A percentile compares a stretch with the other conserved stretches of the same genome.
phyloP scores from a whole-genome alignment of 2,329 filamentous ascomycete species.

The Colletotrichum spinosum region DNA sequence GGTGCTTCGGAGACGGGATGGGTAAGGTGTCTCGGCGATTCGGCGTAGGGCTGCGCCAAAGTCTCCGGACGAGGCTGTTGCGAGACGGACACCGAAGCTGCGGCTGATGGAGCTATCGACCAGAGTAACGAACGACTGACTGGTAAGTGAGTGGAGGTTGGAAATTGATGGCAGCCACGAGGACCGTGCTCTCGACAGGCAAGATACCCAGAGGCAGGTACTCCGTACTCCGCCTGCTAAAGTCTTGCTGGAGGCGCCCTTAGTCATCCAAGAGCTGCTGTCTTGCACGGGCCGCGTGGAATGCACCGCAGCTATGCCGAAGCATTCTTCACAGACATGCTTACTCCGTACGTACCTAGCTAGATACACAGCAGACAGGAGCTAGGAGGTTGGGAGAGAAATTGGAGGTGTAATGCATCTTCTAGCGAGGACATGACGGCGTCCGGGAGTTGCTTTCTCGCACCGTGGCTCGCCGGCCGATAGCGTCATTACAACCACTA shows the following conservation, averaged over 20 bases:
- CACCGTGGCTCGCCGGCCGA: constrained; percentile 15
- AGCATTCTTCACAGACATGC: not conserved
- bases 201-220: not conserved
- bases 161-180: constrained; percentile 8
- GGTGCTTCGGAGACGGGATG: constrained; percentile 1
- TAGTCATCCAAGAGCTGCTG: not conserved
- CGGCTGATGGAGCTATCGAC: not conserved
- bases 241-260: not conserved
- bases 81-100: not conserved
- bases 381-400: not conserved
- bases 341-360: not conserved
- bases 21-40: not conserved
- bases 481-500: too few species aligned
- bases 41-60: constrained; percentile 1
- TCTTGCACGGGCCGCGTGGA: constrained; percentile 11
- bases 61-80: not conserved
- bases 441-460: not conserved
- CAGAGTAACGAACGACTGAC: not conserved
- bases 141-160: constrained; percentile 9
- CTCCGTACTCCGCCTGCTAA: not conserved
- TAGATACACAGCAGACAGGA: not conserved
- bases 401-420: not conserved
- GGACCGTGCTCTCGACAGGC: constrained; percentile 8
- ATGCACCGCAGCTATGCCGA: constrained; percentile 7
- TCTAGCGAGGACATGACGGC: too few species aligned